Evolutionary conservation across 2,329 filamentous ascomycete species (phyloP), one percentile per base, ranked within the genome.

Genomic region (Colletotrichum horii): DNA sequence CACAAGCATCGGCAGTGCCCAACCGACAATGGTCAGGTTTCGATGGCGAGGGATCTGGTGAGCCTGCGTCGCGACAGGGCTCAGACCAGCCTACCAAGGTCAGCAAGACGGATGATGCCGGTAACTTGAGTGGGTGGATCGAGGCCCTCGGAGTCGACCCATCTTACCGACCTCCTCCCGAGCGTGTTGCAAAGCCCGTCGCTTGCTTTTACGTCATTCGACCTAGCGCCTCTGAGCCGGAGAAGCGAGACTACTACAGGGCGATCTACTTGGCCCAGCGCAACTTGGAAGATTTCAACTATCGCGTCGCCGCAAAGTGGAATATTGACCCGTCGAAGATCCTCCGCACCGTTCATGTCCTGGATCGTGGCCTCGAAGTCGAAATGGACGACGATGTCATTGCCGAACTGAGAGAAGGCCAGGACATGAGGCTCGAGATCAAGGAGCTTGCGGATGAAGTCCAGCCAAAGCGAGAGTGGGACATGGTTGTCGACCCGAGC

Each of bases 371-470:
- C 0, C 85, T 98, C 2, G 92, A 96, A 80, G 92, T 98, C 71
- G 92, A 97, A 81, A 90, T 98, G 79, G 97, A 98, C 80, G 96
- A 98, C 81, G 96, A 98, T 77, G 93, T 97, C 64, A 91, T 98
- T 36, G 91, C 91, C 60, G 94, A 96, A 83, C 88, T 98, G 68
- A 91, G 92, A 3, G 97, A 99, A 85, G 96, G 96, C 36, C 95
- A 98, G 83, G 96, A 98, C 81, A 97, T 98, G 94, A 91, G 93
- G 74, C 89, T 94, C 73, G 93, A 97, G 79, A 88, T 94, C 56
- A 82, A 83, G 22, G 88, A 91, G 78, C 80, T 87, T n/a, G 79
- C 83, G 34, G 78, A 79, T 55, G 79, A 79, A 11, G 79, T 83
- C 6, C 84, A 86, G 34, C 79, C 86, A 52, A 92, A 92, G 80